Conservation (phyloP, 805 yeast genomes). For the Grigorovia humatica region DNA sequence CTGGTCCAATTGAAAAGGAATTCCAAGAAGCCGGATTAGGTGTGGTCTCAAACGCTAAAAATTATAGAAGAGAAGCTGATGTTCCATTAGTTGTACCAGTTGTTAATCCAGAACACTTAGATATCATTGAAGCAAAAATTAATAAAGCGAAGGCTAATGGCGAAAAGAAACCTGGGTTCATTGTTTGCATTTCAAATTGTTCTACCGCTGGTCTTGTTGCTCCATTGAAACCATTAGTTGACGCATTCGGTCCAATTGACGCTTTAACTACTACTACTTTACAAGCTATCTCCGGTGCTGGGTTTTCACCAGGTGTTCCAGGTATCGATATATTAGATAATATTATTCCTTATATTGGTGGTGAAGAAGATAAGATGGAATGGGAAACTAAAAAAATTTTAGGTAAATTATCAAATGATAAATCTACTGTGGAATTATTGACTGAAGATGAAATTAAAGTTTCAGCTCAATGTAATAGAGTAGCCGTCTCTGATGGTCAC, state of each 20-base stretch:
- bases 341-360: conserved; percentile 86
- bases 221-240: conserved; percentile 89
- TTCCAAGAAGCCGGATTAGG: conserved; percentile 74
- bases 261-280: conserved; percentile 80
- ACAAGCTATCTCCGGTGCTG: conserved; percentile 98
- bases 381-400: conserved; percentile 96
- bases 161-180: conserved; percentile 60
- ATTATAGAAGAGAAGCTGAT: conserved; percentile 76
- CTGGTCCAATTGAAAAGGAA: conserved; percentile 84
- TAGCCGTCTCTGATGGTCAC: conserved; percentile 96
- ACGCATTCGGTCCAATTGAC: conserved; percentile 82
- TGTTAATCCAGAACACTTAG: conserved; percentile 84
- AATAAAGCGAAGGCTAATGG: conserved; percentile 45
- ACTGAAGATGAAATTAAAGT: conserved; percentile 67
- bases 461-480: conserved; percentile 94
- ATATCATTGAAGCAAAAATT: conserved; percentile 52
- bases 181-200: conserved; percentile 94
- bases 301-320: conserved; percentile 94
- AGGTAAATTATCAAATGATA: conserved; percentile 47
- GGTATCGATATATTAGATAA: conserved; percentile 93
- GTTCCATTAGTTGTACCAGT: conserved; percentile 95
- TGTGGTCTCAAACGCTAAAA: conserved; percentile 90
- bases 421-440: conserved; percentile 46
- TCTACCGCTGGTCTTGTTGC: conserved; percentile 98
- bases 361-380: conserved; percentile 97